Evolutionary conservation across 768 basidiomycete genomes (phyloP), one percentile per base, ranked within the genome.

Genomic region (Tylopilus cervinicoccineus): DNA sequence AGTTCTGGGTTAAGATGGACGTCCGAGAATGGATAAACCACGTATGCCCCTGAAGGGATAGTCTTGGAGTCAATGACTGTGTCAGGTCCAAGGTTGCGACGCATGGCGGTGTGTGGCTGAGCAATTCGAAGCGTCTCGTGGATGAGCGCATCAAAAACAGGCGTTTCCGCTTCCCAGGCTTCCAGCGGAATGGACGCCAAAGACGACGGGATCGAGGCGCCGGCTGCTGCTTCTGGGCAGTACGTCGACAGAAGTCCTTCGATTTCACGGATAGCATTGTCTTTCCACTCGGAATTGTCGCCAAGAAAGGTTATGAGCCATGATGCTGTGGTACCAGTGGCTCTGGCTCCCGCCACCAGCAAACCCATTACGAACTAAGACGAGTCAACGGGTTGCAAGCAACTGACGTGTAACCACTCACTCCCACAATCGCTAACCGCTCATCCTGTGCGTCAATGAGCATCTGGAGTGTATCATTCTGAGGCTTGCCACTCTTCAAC

Each of bases 21-120:
- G 60, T 85, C 83, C 63, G 83, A 84, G 66, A 88, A 88, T 37
- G 86, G 87, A 68, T 88, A 89, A 37, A 88, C 74, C 40, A 87
- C 78, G 60, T 85, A 88, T 45, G 85, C 78, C 48, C 86, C 87
- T 19, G 83, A 81, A 27, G 85, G 85, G 26, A 90, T 77, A 32
- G 75, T 68, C 66, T 82, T 85, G 52, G 79, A 79, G 67, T 83
- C 78, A 55, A 90, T 83, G 57, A 81, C 74, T 29, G 81, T 67
- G 48, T 85, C 83, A 56, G 83, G 84, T 16, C 86, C 87, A 49
- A 87, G 68, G 63, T 89, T 88, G 51, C 83, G 78, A 62, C 88
- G 78, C 85, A 88, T 87, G 48, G 87, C 87, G 1, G 79, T 79
- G 66, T 88, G 86, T 36, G 87, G 85, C 71, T 88, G 84, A 10